A percentile compares a stretch with the other conserved stretches of the same genome.
phyloP scores from a whole-genome alignment of 169 alveolate species.

The Besnoitia besnoiti region DNA sequence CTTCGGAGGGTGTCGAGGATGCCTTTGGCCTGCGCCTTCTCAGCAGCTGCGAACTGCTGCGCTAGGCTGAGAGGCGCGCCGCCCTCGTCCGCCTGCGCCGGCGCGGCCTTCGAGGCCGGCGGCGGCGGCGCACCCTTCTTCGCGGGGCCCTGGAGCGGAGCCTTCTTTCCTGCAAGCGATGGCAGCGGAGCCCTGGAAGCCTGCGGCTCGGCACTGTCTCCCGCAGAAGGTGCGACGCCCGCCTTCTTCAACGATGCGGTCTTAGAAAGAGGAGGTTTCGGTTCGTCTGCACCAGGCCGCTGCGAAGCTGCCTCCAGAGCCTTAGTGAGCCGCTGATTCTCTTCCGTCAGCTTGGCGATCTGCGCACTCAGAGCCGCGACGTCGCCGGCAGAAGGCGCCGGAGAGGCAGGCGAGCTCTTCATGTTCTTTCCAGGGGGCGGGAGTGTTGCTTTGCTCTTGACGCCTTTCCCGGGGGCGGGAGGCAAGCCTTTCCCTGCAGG shows the following conservation, averaged over 20 bases:
- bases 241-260: too few relatives aligned
- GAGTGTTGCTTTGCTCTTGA: neutral
- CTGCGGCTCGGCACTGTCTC: too few relatives aligned
- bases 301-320: neutral
- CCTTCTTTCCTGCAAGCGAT: too few relatives aligned
- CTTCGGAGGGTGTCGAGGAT: neutral
- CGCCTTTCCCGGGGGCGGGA: neutral
- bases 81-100: neutral
- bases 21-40: neutral
- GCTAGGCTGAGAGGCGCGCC: neutral
- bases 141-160: neutral
- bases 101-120: neutral
- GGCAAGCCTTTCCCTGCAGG: neutral
- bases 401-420: neutral
- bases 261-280: neutral
- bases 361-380: neutral
- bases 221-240: too few relatives aligned
- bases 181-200: too few relatives aligned
- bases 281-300: neutral
- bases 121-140: neutral
- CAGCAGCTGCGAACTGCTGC: neutral
- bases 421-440: slow-evolving; percentile 21
- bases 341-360: neutral
- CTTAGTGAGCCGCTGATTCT: neutral
- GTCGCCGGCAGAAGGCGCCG: neutral